phyloP scores from a whole-genome alignment of 1,284 basidiomycete species.

The Ustilago tritici region DNA sequence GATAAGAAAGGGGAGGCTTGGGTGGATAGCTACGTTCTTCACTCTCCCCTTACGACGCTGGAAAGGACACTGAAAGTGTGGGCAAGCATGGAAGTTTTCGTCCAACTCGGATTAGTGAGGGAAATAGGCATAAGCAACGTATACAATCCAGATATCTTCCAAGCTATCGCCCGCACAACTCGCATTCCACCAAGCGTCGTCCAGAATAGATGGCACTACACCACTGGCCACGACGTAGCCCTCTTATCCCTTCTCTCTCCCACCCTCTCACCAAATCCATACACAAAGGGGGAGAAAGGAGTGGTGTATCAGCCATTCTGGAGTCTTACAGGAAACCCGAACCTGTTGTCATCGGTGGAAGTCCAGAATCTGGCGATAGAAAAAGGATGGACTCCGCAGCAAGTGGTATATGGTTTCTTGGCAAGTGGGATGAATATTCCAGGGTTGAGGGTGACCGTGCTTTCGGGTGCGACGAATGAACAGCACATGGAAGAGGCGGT shows the following conservation, averaged over 20 bases:
- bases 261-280: slow-evolving; percentile 61
- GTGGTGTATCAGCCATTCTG: slow-evolving; percentile 67
- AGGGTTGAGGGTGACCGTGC: slow-evolving; percentile 53
- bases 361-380: slow-evolving; percentile 48
- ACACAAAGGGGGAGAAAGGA: not conserved
- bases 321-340: slow-evolving; percentile 65
- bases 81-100: slow-evolving; percentile 61
- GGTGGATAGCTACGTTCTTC: slow-evolving; percentile 64
- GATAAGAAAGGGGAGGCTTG: slow-evolving; percentile 47
- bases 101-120: slow-evolving; percentile 56
- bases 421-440: slow-evolving; percentile 57
- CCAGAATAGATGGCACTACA: slow-evolving; percentile 67
- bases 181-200: slow-evolving; percentile 52
- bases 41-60: slow-evolving; percentile 60
- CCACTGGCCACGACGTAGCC: slow-evolving; percentile 66
- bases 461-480: slow-evolving; percentile 57
- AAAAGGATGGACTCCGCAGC: slow-evolving; percentile 51
- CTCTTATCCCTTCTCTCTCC: slow-evolving; percentile 60
- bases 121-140: slow-evolving; percentile 63
- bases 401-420: slow-evolving; percentile 62
- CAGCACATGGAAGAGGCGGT: slow-evolving; percentile 64
- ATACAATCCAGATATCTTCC: slow-evolving; percentile 64
- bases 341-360: slow-evolving; percentile 39
- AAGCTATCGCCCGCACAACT: slow-evolving; percentile 43
- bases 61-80: slow-evolving; percentile 63